phyloP scores from a whole-genome alignment of 148 eudicot species.

The Diospyros lotus region DNA sequence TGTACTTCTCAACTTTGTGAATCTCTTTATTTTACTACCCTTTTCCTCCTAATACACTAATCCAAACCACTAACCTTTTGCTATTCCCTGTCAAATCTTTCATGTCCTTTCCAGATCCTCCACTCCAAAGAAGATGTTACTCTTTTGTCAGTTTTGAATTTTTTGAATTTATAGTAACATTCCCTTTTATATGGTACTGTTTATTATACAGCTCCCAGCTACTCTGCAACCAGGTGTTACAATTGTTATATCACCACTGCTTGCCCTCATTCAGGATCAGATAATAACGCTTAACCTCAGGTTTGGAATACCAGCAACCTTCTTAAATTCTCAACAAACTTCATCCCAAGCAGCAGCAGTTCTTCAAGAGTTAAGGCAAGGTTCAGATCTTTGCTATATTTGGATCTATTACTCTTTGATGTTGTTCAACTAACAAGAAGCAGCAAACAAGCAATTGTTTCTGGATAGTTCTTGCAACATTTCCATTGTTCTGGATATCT shows the following conservation, averaged over 20 bases:
- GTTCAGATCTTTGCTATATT: conserved; percentile 2
- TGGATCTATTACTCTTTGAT: neutral
- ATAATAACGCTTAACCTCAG: conserved; percentile 84
- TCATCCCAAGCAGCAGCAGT: conserved; percentile 78
- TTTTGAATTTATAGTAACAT: neutral
- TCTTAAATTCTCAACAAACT: conserved; percentile 93
- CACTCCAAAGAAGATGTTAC: too few species aligned
- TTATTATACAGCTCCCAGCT: conserved; percentile 76
- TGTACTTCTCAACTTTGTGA: too few species aligned
- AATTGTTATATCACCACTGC: conserved; percentile 88
- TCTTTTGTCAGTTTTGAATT: too few species aligned
- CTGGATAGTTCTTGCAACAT: neutral
- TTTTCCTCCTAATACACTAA: too few species aligned
- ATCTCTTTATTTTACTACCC: too few species aligned
- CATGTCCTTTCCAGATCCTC: too few species aligned
- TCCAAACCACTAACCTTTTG: too few species aligned
- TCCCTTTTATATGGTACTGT: neutral
- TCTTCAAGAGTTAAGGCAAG: conserved; percentile 84
- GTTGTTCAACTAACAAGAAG: neutral
- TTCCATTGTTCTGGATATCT: neutral
- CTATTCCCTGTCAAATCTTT: too few species aligned
- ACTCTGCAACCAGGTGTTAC: conserved; percentile 85
- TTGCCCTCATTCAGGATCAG: conserved; percentile 98
- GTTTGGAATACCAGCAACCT: conserved; percentile 91
- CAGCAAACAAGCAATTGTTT: neutral